A percentile compares a stretch with the other conserved stretches of the same genome.
phyloP scores from a whole-genome alignment of 2,329 filamentous ascomycete genomes.

The Talaromyces sp. region DNA sequence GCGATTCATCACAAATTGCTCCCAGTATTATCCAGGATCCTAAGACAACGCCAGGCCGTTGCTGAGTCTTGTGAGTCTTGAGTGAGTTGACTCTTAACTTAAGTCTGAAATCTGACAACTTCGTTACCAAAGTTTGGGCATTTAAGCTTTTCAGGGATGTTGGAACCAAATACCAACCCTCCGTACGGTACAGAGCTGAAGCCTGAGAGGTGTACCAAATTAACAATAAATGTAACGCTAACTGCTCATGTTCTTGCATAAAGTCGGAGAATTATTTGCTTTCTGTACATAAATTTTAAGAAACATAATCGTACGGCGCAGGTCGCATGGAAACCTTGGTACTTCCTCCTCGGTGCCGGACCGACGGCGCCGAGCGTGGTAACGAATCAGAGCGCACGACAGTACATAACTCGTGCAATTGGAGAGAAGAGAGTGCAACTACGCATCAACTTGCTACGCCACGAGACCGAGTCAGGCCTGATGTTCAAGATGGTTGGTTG shows the following conservation, averaged over 20 bases:
- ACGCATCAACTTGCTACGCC: not conserved
- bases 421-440: too few relatives aligned
- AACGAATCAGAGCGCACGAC: not conserved
- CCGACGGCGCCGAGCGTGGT: not conserved
- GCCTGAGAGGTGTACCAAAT: too few relatives aligned
- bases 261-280: not conserved
- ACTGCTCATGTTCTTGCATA: not conserved
- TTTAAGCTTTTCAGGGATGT: too few relatives aligned
- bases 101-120: too few relatives aligned
- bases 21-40: too few relatives aligned
- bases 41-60: too few relatives aligned
- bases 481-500: not conserved
- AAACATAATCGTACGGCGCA: not conserved
- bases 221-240: too few relatives aligned
- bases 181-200: not conserved
- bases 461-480: not conserved
- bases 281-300: not conserved
- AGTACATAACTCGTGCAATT: too few relatives aligned
- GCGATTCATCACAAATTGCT: not conserved
- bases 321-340: not conserved
- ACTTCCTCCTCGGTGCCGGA: not conserved
- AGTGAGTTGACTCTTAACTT: too few relatives aligned
- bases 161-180: not conserved
- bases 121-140: too few relatives aligned
- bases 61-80: too few relatives aligned